Conservation (phyloP, 257 asterid species). For the Scutellaria barbata region DNA sequence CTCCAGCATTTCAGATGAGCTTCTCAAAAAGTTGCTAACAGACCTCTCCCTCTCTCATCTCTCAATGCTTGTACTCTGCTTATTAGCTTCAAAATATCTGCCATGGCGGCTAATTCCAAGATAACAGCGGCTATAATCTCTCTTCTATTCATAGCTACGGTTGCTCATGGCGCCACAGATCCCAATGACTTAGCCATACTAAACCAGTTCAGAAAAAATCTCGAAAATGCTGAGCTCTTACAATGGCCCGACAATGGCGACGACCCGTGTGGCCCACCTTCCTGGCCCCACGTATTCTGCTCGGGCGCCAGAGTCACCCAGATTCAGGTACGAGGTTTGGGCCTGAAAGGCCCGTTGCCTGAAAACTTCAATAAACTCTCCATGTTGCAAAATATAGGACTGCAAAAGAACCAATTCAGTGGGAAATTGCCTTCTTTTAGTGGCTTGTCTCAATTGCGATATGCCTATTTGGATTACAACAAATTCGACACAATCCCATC, state of each 20-base stretch:
- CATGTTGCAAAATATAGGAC: conserved; percentile 62
- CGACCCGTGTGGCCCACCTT: conserved; percentile 88
- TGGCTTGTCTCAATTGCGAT: conserved; percentile 66
- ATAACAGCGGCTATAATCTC: conserved; percentile 33
- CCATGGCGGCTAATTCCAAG: conserved; percentile 51
- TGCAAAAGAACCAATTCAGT: conserved; percentile 66
- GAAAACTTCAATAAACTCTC: conserved; percentile 64
- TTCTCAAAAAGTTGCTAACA: conserved; percentile 36
- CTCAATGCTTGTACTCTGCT: conserved; percentile 43
- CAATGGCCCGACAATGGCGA: conserved; percentile 69
- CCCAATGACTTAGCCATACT: conserved; percentile 67
- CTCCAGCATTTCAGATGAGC: conserved; percentile 43
- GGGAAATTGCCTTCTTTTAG: conserved; percentile 79
- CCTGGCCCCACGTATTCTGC: conserved; percentile 76
- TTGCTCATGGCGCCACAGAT: conserved; percentile 58
- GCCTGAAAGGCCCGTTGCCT: conserved; percentile 79
- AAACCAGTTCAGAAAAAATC: conserved; percentile 59
- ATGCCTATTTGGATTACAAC: conserved; percentile 81
- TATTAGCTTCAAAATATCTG: conserved; percentile 35
- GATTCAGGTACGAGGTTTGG: conserved; percentile 82
- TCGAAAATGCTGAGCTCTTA: conserved; percentile 73
- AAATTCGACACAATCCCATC: conserved; percentile 70
- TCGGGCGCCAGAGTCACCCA: conserved; percentile 61
- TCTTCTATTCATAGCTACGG: conserved; percentile 40
- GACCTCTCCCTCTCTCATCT: conserved; percentile 7